A percentile compares a stretch with the other conserved stretches of the same genome.
These are phyloP conservation scores for Cenococcum geophilum DNA, from an alignment of 495 filamentous ascomycete species.

Conservation along the genomic window DNA sequence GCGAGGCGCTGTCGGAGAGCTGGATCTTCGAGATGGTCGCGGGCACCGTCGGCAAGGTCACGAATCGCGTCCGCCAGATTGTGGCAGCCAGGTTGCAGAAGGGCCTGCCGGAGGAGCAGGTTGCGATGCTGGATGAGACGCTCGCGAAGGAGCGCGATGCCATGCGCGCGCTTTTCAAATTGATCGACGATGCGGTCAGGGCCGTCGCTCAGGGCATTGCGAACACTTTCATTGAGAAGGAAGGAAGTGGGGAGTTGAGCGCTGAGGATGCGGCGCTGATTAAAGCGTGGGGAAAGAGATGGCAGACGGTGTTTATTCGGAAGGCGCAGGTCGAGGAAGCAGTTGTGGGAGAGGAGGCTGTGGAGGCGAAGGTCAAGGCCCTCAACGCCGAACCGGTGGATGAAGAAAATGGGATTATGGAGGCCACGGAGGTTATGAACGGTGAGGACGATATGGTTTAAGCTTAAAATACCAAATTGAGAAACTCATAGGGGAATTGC, in stretches of 20 bases:
- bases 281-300: slow-evolving; percentile 74
- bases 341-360: slow-evolving; percentile 37
- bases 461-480: not conserved
- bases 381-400: slow-evolving; percentile 16
- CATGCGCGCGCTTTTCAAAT: slow-evolving; percentile 71
- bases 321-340: slow-evolving; percentile 77
- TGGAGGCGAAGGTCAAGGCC: slow-evolving; percentile 29
- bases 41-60: slow-evolving; percentile 86
- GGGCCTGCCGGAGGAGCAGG: slow-evolving; percentile 53
- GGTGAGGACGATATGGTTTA: not conserved
- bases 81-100: slow-evolving; percentile 52
- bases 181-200: slow-evolving; percentile 72
- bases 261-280: slow-evolving; percentile 54
- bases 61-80: slow-evolving; percentile 79
- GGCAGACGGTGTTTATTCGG: slow-evolving; percentile 77
- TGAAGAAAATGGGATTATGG: not conserved
- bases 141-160: slow-evolving; percentile 57
- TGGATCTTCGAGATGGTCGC: slow-evolving; percentile 85
- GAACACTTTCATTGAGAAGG: slow-evolving; percentile 60
- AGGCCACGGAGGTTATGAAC: not conserved
- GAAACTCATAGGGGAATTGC: too few relatives aligned
- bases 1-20: slow-evolving; percentile 60
- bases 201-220: slow-evolving; percentile 66
- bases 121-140: slow-evolving; percentile 58
- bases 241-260: slow-evolving; percentile 47